Conservation (phyloP, 2,329 filamentous ascomycete genomes). For the Bertia moriformis region DNA sequence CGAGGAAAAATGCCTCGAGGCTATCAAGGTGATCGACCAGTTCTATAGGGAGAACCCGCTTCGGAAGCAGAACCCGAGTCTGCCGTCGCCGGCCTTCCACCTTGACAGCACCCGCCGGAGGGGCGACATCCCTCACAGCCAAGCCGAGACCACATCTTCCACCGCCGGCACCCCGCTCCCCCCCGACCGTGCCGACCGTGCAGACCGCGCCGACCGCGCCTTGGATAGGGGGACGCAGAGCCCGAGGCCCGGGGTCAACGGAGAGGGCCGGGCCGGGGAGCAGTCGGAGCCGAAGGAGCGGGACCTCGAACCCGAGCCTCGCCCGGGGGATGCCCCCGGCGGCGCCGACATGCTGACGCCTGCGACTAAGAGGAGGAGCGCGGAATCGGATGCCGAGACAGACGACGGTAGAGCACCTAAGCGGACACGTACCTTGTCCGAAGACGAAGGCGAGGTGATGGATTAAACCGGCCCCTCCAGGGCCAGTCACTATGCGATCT, state of each 20-base stretch:
- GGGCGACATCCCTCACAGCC: slow-evolving; percentile 25
- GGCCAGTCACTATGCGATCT: too few species aligned
- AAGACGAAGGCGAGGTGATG: background rate
- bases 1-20: slow-evolving; percentile 53
- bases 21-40: slow-evolving; percentile 62
- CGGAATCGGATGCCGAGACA: background rate
- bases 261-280: too few species aligned
- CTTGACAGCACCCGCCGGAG: slow-evolving; percentile 39
- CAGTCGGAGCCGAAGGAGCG: too few species aligned
- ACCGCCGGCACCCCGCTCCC: slow-evolving; percentile 34
- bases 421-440: background rate
- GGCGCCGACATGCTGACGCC: background rate
- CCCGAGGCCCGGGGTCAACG: too few species aligned
- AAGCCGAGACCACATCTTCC: slow-evolving; percentile 24
- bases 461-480: too few species aligned
- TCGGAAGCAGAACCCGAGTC: slow-evolving; percentile 35
- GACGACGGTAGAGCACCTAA: background rate
- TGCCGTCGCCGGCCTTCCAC: slow-evolving; percentile 37
- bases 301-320: too few species aligned
- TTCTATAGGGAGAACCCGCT: slow-evolving; percentile 53
- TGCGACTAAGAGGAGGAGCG: background rate
- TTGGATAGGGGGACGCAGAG: too few species aligned
- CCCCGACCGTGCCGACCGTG: too few species aligned
- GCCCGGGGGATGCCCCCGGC: too few species aligned
- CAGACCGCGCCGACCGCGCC: too few species aligned